A percentile compares a stretch with the other conserved stretches of the same genome.
Conservation (phyloP, 306 rosid genomes). For the Malus sieversii region DNA sequence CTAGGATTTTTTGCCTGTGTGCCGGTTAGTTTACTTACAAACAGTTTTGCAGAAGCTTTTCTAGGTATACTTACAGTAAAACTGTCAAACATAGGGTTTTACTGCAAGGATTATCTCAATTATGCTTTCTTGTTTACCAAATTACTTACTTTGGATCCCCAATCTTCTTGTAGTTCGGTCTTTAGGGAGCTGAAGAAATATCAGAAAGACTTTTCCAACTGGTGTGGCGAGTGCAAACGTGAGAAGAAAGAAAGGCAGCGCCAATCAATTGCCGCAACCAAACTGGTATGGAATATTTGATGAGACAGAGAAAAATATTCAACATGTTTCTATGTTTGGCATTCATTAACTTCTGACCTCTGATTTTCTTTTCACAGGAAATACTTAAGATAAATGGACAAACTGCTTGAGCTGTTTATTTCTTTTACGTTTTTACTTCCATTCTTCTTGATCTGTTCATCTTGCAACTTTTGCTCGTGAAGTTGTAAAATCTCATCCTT, state of each 20-base stretch:
- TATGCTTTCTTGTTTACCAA: background rate
- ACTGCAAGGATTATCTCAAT: background rate
- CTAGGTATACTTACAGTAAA: background rate
- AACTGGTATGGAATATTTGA: conserved; percentile 44
- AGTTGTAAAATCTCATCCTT: conserved; percentile 34
- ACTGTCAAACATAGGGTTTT: background rate
- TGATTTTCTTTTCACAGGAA: conserved; percentile 39
- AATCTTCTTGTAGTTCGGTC: conserved; percentile 52
- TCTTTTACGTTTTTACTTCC: background rate
- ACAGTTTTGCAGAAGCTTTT: background rate
- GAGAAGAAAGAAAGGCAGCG: conserved; percentile 63
- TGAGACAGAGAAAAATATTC: background rate
- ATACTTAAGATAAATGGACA: conserved; percentile 45
- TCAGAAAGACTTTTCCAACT: conserved; percentile 55
- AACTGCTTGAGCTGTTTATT: conserved; percentile 31
- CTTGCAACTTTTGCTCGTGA: conserved; percentile 19
- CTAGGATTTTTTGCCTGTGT: background rate
- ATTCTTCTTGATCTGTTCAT: conserved; percentile 27
- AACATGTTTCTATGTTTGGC: background rate
- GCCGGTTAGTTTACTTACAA: background rate
- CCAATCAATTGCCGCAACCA: conserved; percentile 45
- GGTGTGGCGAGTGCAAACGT: conserved; percentile 91
- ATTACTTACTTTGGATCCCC: background rate
- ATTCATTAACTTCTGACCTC: background rate
- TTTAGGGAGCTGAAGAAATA: conserved; percentile 78